Evolutionary conservation across 768 basidiomycete genomes (phyloP).

Genomic region (Boletus huronensis): DNA sequence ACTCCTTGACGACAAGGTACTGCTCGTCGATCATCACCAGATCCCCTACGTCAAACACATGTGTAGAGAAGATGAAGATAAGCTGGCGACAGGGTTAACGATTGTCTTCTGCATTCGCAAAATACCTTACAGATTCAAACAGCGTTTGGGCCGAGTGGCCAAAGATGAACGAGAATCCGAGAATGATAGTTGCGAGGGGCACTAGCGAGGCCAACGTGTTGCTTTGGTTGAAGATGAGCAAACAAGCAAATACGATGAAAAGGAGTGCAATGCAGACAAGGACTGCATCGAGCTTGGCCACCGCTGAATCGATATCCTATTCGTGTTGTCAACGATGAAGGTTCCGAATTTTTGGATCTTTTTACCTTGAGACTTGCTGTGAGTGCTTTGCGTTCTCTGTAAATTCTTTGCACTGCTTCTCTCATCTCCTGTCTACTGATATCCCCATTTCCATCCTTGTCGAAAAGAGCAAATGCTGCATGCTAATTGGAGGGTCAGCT

Average conservation of each 20-base stretch:
- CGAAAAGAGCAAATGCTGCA: slow-evolving; percentile 67
- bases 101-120: background rate
- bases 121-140: slow-evolving; percentile 63
- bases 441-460: slow-evolving; percentile 82
- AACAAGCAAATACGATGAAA: slow-evolving; percentile 60
- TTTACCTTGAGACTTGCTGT: slow-evolving; percentile 65
- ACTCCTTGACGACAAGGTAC: slow-evolving; percentile 57
- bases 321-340: slow-evolving; percentile 2
- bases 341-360: background rate
- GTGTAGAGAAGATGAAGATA: slow-evolving; percentile 82
- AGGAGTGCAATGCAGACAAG: slow-evolving; percentile 56
- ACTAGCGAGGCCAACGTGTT: slow-evolving; percentile 71
- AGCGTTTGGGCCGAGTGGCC: slow-evolving; percentile 76
- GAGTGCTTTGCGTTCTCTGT: slow-evolving; percentile 71
- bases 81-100: slow-evolving; percentile 40
- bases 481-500: slow-evolving; percentile 40
- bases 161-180: slow-evolving; percentile 84
- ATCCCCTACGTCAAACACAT: slow-evolving; percentile 84
- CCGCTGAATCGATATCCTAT: slow-evolving; percentile 67
- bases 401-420: slow-evolving; percentile 77
- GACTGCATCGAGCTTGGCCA: slow-evolving; percentile 77
- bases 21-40: slow-evolving; percentile 71
- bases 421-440: slow-evolving; percentile 78
- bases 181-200: slow-evolving; percentile 73
- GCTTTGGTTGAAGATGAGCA: slow-evolving; percentile 70